Evolutionary conservation across 495 filamentous ascomycete species (phyloP), one percentile per base, ranked within the genome.

Genomic region (Sporormia fimetaria): DNA sequence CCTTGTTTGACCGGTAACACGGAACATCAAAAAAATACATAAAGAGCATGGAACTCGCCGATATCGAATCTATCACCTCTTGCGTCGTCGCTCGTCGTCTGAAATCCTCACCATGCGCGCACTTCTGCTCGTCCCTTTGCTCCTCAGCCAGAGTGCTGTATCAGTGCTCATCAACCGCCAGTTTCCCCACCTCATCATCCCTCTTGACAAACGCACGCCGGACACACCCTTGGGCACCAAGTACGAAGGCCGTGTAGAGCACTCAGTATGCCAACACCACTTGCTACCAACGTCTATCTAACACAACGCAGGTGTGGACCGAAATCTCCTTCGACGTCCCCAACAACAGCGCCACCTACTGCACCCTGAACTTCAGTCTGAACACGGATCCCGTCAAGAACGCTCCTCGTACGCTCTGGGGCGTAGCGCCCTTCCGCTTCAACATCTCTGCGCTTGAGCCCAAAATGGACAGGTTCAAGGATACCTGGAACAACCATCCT

Each of bases 181-280:
- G 9, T 48, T 53, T 20, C 49, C 49, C n/a, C 39, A 44, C 23
- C 40, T 49, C 28, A 44, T 53, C 11, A 40, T 53, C 20, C 49
- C 49, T 4, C 7, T 53, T 33, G 29, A 38, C 7, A n/a, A 42
- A 36, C 26, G 27, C 23, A 6, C 1, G 12, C 43, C 43, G 25
- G 29, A 33, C 23, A 28, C n/a, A 3, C 16, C 27, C 3, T 41
- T 36, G 11, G 44, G 44, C 16, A 53, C 44, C 1, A 10, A 44
- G 11, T 39, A 29, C 22, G 14, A 11, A 1, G 44, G 18, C 15
- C 23, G 49, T 5, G 18, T 53, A 16, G 28, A 33, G 12, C 21
- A 35, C 16, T 15, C 21, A 20, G 35, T 36, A 24, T 16, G 14
- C n/a, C 12, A 43, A 11, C 37, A 22, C 23, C 18, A 15, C 9